Base-by-base conservation (phyloP, 768 basidiomycete genomes). In the Rhodotorula graminis region DNA sequence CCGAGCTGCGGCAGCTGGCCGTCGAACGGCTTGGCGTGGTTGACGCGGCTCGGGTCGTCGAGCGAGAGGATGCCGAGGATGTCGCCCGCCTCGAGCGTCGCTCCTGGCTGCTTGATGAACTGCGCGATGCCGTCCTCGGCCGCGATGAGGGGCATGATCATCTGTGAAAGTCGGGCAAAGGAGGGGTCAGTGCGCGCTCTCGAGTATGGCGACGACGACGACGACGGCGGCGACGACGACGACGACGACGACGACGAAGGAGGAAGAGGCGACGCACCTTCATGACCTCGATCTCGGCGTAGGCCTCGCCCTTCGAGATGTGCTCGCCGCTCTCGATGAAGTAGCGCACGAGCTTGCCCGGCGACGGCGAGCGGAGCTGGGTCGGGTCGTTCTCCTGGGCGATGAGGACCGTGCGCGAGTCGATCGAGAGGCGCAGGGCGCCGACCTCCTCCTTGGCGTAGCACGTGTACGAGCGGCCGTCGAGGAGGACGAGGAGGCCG, bases 321-420 rank as follows among this genome's bases (percentile, higher is more conserved):
- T 98, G 96, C 71, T 99, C 96, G 15, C 96, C 96, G 69, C 91
- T 94, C 78, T 99, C 96, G 75, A 98, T 88, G 73, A 98, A 87
- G 84, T 89, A 94, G 47, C 94, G 87, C 67, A 99, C 87, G 61
- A 99, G 87, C 82, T 99, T 99, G 50, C 96, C 96, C 18, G 96
- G 96, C 82, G 89, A 92, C 16, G 96, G 96, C 79, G 91, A 93
- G 77, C 96, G 86, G 59, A 98, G 84, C 81, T 98, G 95, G 33
- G 96, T 99, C 25, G 96, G 96, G 79, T 99, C 96, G 78, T 97
- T 97, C 85, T 99, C 96, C 82, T 98, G 94, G 82, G 97, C 96
- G 77, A 99, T 93, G 83, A 97, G 85, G 81, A 94, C 96, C 25
- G 96, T 99, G 85, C 97, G 95, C 65, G 93, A 87, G 82, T 99